These are phyloP conservation scores for Avena eriantha DNA, from an alignment of 176 grass and related monocot species.

Conservation along the genomic window DNA sequence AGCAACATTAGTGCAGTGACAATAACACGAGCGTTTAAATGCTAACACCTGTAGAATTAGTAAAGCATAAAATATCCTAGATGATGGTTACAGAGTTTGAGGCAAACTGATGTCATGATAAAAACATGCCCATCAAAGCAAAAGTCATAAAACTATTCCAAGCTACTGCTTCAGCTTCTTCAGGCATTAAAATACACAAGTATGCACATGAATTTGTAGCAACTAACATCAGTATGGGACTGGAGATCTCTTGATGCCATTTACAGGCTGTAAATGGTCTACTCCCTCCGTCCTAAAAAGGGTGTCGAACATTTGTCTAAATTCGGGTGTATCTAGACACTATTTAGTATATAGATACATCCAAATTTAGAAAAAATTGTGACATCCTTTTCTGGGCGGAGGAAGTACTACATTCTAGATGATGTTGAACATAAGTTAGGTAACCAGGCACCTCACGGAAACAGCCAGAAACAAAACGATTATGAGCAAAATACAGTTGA, in stretches of 20 bases:
- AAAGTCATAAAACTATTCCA: background rate
- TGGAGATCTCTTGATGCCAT: background rate
- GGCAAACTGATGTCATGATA: background rate
- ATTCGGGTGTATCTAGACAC: too few relatives aligned
- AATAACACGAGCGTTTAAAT: background rate
- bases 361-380: too few relatives aligned
- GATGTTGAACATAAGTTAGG: background rate
- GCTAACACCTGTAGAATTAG: background rate
- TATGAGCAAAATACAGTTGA: background rate
- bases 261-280: background rate
- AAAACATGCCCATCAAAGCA: background rate
- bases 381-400: too few relatives aligned
- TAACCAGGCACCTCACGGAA: background rate
- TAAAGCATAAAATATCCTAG: background rate
- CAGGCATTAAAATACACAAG: background rate
- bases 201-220: background rate
- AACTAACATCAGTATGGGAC: background rate
- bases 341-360: too few relatives aligned
- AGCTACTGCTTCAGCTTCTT: constrained; percentile 17
- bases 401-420: background rate
- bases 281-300: too few relatives aligned
- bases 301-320: too few relatives aligned
- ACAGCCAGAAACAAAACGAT: background rate
- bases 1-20: constrained; percentile 29
- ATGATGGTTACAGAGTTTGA: background rate